Base-by-base conservation (phyloP, 495 filamentous ascomycete species). In the Letharia columbiana region DNA sequence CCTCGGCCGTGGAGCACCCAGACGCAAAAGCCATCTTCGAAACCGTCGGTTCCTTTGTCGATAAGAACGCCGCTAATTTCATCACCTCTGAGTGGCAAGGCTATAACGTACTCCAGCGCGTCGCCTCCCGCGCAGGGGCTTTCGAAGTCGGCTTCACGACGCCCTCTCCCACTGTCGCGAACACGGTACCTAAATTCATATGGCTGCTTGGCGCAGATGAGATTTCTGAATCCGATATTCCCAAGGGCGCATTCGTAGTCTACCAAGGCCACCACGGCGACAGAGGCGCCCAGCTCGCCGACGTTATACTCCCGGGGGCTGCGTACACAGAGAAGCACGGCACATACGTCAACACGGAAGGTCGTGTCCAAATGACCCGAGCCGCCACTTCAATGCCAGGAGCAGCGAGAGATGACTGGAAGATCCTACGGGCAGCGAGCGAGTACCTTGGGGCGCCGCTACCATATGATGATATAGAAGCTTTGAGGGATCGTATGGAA, bases 211-310 rank as follows among this genome's bases (percentile, higher is more conserved):
- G 94, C 49, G 94, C 94, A 35, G 94, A 98, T 75, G 95, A 98
- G 78, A 83, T 98, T 70, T 78, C 78, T 60, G 82, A 86, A 63
- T 80, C 81, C 41, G 91, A 96, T 67, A 87, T 98, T 64, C 94
- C 94, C 60, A 94, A 91, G 77, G 89, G 91, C 71, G 93, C 93
- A 12, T 98, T 97, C 77, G 88, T 98, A 67, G 81, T 98, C 74
- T 98, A 98, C 78, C 94, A 98, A 77, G 94, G 94, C 67, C 94
- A 98, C 76, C 94, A 98, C 73, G 94, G 94, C 75, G 94, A 98
- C 79, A 82, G 84, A 45, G 95, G 93, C 63, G 95, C 94, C 45
- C 88, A 95, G 76, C 81, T 95, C 68, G 94, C 94, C 18, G 93
- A 98, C 73, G 86, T 98, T 68, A 86, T 98, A 68, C 88, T 98